These are phyloP conservation scores for Epicoccum nigrum DNA, from an alignment of 2,329 filamentous ascomycete genomes.

Conservation along the genomic window DNA sequence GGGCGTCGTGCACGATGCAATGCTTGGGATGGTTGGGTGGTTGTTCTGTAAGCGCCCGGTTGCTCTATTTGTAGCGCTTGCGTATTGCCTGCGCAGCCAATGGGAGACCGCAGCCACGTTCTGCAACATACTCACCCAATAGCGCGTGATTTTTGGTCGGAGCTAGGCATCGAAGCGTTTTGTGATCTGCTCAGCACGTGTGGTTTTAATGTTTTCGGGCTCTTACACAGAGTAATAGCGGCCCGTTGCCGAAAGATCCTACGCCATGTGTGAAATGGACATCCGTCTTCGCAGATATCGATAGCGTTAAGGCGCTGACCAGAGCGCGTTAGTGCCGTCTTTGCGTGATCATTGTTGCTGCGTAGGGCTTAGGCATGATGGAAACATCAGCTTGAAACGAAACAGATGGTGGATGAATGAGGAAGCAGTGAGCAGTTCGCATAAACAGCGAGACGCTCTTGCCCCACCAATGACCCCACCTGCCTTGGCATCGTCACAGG, in stretches of 20 bases:
- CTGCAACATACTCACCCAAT: conserved; percentile 39
- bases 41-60: conserved; percentile 41
- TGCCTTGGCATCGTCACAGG: conserved; percentile 18
- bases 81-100: conserved; percentile 32
- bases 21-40: conserved; percentile 40
- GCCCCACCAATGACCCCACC: conserved; percentile 14
- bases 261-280: conserved; percentile 10
- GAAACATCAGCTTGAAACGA: conserved; percentile 12
- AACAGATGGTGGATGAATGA: conserved; percentile 23
- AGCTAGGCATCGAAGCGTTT: conserved; percentile 2
- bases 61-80: conserved; percentile 39
- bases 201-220: conserved; percentile 6
- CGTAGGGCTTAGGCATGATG: not conserved
- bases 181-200: conserved; percentile 5
- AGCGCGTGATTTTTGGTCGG: conserved; percentile 20
- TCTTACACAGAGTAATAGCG: conserved; percentile 13
- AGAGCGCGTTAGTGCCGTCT: not conserved
- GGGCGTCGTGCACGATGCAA: conserved; percentile 30
- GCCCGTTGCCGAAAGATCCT: conserved; percentile 6
- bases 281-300: not conserved
- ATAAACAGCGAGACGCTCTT: conserved; percentile 23
- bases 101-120: conserved; percentile 22
- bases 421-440: conserved; percentile 18
- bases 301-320: not conserved
- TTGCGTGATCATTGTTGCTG: too few relatives aligned